A percentile compares a stretch with the other conserved stretches of the same genome.
phyloP scores from a whole-genome alignment of 2,329 filamentous ascomycete genomes.

The Botryosphaeria agaves region DNA sequence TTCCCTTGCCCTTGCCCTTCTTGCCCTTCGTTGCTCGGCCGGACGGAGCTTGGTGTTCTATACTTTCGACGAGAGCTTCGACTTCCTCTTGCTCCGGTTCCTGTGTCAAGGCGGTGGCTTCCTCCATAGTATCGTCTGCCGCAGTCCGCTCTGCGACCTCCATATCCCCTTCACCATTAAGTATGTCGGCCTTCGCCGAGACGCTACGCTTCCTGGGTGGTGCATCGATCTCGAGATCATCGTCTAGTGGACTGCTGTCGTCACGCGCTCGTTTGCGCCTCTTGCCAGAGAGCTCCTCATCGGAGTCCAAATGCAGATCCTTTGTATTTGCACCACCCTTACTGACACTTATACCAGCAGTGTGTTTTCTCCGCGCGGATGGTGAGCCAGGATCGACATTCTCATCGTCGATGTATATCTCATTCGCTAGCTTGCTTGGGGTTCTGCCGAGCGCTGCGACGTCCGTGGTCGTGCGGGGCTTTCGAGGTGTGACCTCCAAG shows the following conservation, averaged over 20 bases:
- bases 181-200: slow-evolving; percentile 13
- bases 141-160: no score
- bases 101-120: no score
- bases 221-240: slow-evolving; percentile 16
- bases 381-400: slow-evolving; percentile 20
- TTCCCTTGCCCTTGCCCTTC: slow-evolving; percentile 27
- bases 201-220: slow-evolving; percentile 16
- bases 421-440: slow-evolving; percentile 59
- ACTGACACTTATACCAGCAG: no score
- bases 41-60: slow-evolving; percentile 4
- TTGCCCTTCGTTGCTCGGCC: slow-evolving; percentile 23
- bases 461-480: slow-evolving; percentile 15
- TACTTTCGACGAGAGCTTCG: neutral
- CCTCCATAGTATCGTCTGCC: no score
- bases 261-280: slow-evolving; percentile 28
- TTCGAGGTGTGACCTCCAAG: slow-evolving; percentile 73
- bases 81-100: no score
- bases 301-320: no score
- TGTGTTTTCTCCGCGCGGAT: slow-evolving; percentile 13
- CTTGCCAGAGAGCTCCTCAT: no score
- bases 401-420: slow-evolving; percentile 25
- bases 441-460: slow-evolving; percentile 38
- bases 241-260: slow-evolving; percentile 19
- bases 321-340: no score
- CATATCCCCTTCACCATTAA: neutral